Evolutionary conservation across 495 filamentous ascomycete species (phyloP), one percentile per base, ranked within the genome.

Genomic region (Evernia prunastri): DNA sequence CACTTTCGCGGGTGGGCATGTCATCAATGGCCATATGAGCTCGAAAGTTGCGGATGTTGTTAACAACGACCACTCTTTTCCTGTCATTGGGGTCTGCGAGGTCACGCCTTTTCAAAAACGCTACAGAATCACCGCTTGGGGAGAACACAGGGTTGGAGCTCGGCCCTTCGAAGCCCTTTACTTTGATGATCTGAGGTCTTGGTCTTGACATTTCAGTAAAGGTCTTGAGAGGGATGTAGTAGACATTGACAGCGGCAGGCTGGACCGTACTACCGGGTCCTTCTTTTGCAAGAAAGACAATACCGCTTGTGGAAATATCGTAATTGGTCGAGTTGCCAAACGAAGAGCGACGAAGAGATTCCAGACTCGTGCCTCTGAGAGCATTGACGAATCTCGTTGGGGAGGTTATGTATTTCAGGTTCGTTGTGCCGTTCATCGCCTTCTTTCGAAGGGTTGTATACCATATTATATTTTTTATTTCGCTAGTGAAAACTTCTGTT

Each of bases 251-350:
- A 67, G 87, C 87, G 27, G 86, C 89, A 72, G 87, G 80, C n/a
- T 82, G 74, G 0, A 86, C 86, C 11, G 81, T 79, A 63, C 86
- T 77, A 2, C 88, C 56, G 12, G 2, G 12, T 42, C 31, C 27
- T 18, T 71, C 17, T 67, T 88, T 93, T 1, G 91, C 86, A 45
- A 93, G 82, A 72, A 96, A 96, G 1, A 89, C 85, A 64, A 96
- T 79, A 3, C 81, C 81, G 0, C 70, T 75, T 47, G 76, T 72
- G 54, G 77, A 74, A 63, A 85, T 80, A 67, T 82, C 84, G 61
- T 80, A 89, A 70, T 87, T 83, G 36, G 75, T 74, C 29, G 80
- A 68, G 40, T 79, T 78, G 15, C 79, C 80, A 69, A 89, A 81
- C 0, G 83, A 79, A 54, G 29, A 61, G 25, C 83, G 72, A 11